phyloP scores from a whole-genome alignment of 805 yeast species.

The Candida krabiensis region DNA sequence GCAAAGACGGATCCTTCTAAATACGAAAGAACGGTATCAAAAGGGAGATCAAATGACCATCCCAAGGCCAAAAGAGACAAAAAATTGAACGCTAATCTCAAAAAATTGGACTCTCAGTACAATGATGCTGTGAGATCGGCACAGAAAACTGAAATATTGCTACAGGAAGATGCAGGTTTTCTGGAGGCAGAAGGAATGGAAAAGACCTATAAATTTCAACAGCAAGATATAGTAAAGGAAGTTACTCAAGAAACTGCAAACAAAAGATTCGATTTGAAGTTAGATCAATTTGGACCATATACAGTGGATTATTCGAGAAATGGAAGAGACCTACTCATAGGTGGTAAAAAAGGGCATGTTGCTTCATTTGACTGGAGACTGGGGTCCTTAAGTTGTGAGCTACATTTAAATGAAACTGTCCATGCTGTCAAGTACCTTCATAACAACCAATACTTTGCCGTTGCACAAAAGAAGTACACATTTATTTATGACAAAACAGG shows the following conservation, averaged over 20 bases:
- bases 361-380: slow-evolving; percentile 96
- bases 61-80: slow-evolving; percentile 50
- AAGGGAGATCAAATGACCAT: slow-evolving; percentile 19
- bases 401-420: slow-evolving; percentile 85
- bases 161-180: slow-evolving; percentile 83
- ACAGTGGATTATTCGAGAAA: slow-evolving; percentile 76
- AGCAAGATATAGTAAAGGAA: slow-evolving; percentile 68
- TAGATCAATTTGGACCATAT: slow-evolving; percentile 87
- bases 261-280: slow-evolving; percentile 70
- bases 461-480: slow-evolving; percentile 93
- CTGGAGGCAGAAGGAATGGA: slow-evolving; percentile 97
- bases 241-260: slow-evolving; percentile 77
- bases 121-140: slow-evolving; percentile 80
- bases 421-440: slow-evolving; percentile 88
- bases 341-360: slow-evolving; percentile 92
- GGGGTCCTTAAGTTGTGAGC: slow-evolving; percentile 78
- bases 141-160: slow-evolving; percentile 79
- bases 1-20: slow-evolving; percentile 2
- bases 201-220: slow-evolving; percentile 81
- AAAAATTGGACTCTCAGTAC: slow-evolving; percentile 67
- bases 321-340: slow-evolving; percentile 81
- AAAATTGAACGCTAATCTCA: slow-evolving; percentile 63
- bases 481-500: slow-evolving; percentile 92
- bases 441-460: slow-evolving; percentile 92
- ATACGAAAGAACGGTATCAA: slow-evolving; percentile 12